Conservation (phyloP, 1,284 basidiomycete genomes). For the Rhodotorula sp. region DNA sequence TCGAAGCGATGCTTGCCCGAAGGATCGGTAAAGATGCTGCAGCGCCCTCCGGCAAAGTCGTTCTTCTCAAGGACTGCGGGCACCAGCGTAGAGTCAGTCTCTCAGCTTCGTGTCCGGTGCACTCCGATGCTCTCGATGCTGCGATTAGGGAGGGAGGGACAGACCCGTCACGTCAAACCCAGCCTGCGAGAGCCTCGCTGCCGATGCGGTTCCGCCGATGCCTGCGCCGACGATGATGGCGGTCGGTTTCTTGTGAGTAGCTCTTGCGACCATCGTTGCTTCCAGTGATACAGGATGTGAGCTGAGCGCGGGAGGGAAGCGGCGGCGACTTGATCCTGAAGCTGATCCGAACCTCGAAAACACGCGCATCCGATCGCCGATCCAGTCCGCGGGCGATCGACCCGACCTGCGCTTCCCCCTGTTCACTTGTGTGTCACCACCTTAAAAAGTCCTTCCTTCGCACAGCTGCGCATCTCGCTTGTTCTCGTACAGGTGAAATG, state of each 20-base stretch:
- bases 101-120: constrained; percentile 41
- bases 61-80: constrained; percentile 46
- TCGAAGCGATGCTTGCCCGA: constrained; percentile 42
- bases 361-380: too few relatives aligned
- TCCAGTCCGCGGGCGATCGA: background rate
- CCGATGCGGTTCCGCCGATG: constrained; percentile 54
- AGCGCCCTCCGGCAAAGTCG: constrained; percentile 55
- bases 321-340: background rate
- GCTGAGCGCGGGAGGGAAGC: background rate
- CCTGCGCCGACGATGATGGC: constrained; percentile 52
- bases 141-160: background rate
- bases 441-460: too few relatives aligned
- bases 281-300: background rate
- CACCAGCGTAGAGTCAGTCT: constrained; percentile 1
- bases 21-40: constrained; percentile 54
- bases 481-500: too few relatives aligned
- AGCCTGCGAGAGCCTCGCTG: constrained; percentile 53
- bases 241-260: constrained; percentile 9
- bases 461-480: too few relatives aligned
- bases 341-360: background rate
- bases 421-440: too few relatives aligned
- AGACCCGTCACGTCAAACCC: constrained; percentile 52
- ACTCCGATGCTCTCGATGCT: background rate
- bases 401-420: too few relatives aligned
- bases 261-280: constrained; percentile 1